These are phyloP conservation scores for Mortierella antarctica DNA, from an alignment of 192 early-diverging fungal genomes.

Conservation along the genomic window DNA sequence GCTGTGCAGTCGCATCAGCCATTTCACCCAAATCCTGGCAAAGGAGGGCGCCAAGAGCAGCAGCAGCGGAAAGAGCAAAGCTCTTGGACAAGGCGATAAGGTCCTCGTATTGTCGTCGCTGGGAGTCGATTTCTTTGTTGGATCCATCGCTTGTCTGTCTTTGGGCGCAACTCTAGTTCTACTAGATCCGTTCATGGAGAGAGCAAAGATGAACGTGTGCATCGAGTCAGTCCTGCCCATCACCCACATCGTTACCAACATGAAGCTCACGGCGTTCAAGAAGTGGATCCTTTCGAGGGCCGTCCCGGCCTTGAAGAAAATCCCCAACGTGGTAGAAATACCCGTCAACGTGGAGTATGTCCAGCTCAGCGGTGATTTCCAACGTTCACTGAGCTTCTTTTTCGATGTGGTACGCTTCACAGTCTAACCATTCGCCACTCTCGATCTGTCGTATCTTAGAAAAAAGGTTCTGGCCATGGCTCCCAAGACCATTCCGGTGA, in stretches of 20 bases:
- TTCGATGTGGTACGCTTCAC: neutral
- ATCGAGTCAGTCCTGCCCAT: slow-evolving; percentile 52
- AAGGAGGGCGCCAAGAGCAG: slow-evolving; percentile 9
- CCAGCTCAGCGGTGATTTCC: neutral
- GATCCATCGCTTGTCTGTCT: slow-evolving; percentile 42
- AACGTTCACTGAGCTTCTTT: neutral
- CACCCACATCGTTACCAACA: slow-evolving; percentile 49
- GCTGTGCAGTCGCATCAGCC: slow-evolving; percentile 48
- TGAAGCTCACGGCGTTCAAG: slow-evolving; percentile 50
- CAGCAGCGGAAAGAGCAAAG: slow-evolving; percentile 14
- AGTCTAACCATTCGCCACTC: neutral
- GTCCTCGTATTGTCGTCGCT: slow-evolving; percentile 45
- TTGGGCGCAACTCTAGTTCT: slow-evolving; percentile 43
- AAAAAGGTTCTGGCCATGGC: slow-evolving; percentile 21
- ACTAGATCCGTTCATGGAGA: slow-evolving; percentile 50
- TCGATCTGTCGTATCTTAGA: slow-evolving; percentile 6
- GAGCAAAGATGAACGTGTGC: slow-evolving; percentile 54
- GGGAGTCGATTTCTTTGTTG: slow-evolving; percentile 51
- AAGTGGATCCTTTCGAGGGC: slow-evolving; percentile 51
- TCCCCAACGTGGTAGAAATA: slow-evolving; percentile 46
- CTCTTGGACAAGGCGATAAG: slow-evolving; percentile 37
- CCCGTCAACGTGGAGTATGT: slow-evolving; percentile 46
- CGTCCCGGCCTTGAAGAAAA: slow-evolving; percentile 46
- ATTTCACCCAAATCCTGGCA: slow-evolving; percentile 44
- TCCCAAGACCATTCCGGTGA: slow-evolving; percentile 33